Evolutionary conservation across 169 alveolate genomes (phyloP).

Genomic region (Plasmodium vivax): DNA sequence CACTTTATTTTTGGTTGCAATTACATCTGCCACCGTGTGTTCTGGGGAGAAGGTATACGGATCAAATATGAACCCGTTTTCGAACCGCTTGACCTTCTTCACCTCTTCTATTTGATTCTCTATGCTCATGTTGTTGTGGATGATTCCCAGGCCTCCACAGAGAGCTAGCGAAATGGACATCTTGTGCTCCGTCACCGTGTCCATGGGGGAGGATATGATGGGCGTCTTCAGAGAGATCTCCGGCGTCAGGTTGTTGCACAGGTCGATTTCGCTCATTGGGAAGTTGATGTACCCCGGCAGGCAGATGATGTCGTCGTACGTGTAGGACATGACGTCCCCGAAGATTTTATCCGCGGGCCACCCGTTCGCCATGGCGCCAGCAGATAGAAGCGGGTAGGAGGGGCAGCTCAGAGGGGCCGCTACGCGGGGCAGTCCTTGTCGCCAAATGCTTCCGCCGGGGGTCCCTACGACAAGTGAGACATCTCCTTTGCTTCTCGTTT

Average conservation of each 20-base stretch:
- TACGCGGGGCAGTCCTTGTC: background rate
- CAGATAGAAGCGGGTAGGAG: background rate
- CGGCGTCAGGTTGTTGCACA: slow-evolving; percentile 84
- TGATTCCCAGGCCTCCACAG: slow-evolving; percentile 93
- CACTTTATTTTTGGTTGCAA: slow-evolving; percentile 77
- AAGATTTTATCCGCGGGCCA: slow-evolving; percentile 82
- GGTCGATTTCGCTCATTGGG: slow-evolving; percentile 85
- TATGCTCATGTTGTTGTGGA: slow-evolving; percentile 91
- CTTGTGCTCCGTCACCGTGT: slow-evolving; percentile 94
- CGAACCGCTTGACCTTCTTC: slow-evolving; percentile 90
- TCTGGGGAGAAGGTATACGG: slow-evolving; percentile 90
- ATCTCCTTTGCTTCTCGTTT: background rate
- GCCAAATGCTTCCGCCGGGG: background rate
- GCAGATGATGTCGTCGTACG: slow-evolving; percentile 92
- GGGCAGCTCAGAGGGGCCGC: background rate
- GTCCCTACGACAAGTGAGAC: background rate
- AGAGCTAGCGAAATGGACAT: slow-evolving; percentile 95
- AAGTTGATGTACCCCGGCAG: slow-evolving; percentile 92
- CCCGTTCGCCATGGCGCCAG: slow-evolving; percentile 83
- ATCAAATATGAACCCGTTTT: slow-evolving; percentile 91
- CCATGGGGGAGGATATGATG: slow-evolving; percentile 94
- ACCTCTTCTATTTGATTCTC: slow-evolving; percentile 90
- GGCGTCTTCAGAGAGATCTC: slow-evolving; percentile 89
- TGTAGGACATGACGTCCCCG: slow-evolving; percentile 80
- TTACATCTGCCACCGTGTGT: slow-evolving; percentile 88